A percentile compares a stretch with the other conserved stretches of the same genome.
phyloP scores from a whole-genome alignment of 805 yeast genomes.

The Groenewaldozyma salmanticensis region DNA sequence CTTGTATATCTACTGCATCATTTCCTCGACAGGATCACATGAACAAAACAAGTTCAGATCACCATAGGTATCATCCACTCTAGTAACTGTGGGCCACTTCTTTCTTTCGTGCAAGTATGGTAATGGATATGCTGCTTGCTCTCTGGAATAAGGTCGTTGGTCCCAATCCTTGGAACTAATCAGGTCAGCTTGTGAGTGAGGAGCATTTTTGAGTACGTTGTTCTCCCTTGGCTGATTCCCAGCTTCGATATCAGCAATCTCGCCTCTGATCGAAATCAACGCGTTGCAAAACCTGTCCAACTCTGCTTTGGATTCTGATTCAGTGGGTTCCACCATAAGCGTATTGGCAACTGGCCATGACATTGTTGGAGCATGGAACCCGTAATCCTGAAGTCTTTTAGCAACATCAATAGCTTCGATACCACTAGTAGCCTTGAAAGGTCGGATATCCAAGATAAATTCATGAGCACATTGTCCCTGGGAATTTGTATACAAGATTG shows the following conservation, averaged over 20 bases:
- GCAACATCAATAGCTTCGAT: slow-evolving; percentile 95
- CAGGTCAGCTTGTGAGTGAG: slow-evolving; percentile 80
- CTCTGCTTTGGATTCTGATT: slow-evolving; percentile 81
- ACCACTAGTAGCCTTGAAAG: slow-evolving; percentile 60
- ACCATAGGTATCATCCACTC: slow-evolving; percentile 92
- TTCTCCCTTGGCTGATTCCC: slow-evolving; percentile 45
- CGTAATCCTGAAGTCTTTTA: slow-evolving; percentile 93
- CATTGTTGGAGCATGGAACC: slow-evolving; percentile 98
- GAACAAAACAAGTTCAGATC: slow-evolving; percentile 89
- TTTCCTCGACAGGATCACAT: slow-evolving; percentile 35
- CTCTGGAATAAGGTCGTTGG: slow-evolving; percentile 78
- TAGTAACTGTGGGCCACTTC: slow-evolving; percentile 92
- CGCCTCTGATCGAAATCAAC: slow-evolving; percentile 70
- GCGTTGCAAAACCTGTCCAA: slow-evolving; percentile 86
- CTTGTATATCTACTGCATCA: no score
- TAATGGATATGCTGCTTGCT: slow-evolving; percentile 87
- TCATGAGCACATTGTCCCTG: slow-evolving; percentile 90
- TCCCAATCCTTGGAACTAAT: slow-evolving; percentile 65
- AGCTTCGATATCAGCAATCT: slow-evolving; percentile 62
- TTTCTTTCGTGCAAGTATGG: slow-evolving; percentile 63
- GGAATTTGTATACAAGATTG: slow-evolving; percentile 60
- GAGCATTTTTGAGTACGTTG: slow-evolving; percentile 74
- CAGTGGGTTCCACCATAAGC: slow-evolving; percentile 97
- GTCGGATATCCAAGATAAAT: slow-evolving; percentile 85
- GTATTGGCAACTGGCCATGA: slow-evolving; percentile 98